Percentiles rank a stretch among this genome's conserved stretches.
These are phyloP conservation scores for Penicillium nordicum DNA, from an alignment of 2,329 filamentous ascomycete genomes.

Conservation along the genomic window DNA sequence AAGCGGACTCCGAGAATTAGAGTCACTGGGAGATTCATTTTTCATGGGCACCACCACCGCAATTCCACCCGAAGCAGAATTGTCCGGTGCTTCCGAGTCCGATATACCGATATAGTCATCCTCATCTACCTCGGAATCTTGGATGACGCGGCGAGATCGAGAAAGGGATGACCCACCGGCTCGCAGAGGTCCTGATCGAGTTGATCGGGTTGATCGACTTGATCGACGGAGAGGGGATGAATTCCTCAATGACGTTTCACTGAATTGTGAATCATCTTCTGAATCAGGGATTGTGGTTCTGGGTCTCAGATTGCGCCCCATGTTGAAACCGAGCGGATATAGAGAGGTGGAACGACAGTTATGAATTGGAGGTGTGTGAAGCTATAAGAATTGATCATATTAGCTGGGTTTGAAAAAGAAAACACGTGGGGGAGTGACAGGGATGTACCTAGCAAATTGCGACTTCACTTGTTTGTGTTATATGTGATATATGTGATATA, in stretches of 20 bases:
- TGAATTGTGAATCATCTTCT: constrained; percentile 16
- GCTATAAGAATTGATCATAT: neutral
- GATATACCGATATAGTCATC: constrained; percentile 10
- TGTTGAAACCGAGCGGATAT: constrained; percentile 2
- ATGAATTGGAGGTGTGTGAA: neutral
- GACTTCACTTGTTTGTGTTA: neutral
- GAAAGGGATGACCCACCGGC: constrained; percentile 17
- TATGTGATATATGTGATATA: too few relatives aligned
- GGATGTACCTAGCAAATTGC: neutral
- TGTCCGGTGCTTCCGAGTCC: neutral
- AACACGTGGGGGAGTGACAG: neutral
- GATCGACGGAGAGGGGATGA: constrained; percentile 11
- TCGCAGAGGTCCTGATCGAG: constrained; percentile 7
- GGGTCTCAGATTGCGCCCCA: constrained; percentile 13
- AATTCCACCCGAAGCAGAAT: neutral
- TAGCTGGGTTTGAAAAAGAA: neutral
- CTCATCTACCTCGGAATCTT: constrained; percentile 20
- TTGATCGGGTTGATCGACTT: constrained; percentile 5
- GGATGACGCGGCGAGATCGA: constrained; percentile 16
- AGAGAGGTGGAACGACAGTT: neutral
- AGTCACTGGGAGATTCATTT: constrained; percentile 19
- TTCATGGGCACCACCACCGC: constrained; percentile 35
- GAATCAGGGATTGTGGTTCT: constrained; percentile 19
- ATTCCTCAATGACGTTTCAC: constrained; percentile 16
- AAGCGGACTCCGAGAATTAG: constrained; percentile 41